These are phyloP conservation scores for Metschnikowia cerradonensis DNA, from an alignment of 805 yeast genomes.

Conservation along the genomic window DNA sequence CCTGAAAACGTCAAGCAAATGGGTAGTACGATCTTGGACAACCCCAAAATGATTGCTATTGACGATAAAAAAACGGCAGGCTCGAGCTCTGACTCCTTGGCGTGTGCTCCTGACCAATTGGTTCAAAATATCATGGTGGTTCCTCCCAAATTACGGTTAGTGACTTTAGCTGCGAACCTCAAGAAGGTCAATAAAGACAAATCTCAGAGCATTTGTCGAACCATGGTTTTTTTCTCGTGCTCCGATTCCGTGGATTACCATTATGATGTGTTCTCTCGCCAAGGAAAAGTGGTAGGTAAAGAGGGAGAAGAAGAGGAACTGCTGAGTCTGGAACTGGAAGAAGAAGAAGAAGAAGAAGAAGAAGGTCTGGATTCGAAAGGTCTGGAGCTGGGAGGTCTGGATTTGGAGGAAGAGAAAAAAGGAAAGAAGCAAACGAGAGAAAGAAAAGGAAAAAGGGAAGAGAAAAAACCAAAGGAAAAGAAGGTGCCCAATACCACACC, in stretches of 20 bases:
- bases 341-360: background rate
- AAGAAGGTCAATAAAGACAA: constrained; percentile 38
- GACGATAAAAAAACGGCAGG: constrained; percentile 18
- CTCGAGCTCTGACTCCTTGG: constrained; percentile 5
- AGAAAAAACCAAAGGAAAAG: background rate
- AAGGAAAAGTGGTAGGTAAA: constrained; percentile 40
- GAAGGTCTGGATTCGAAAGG: too few relatives aligned
- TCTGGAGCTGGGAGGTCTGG: too few relatives aligned
- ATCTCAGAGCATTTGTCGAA: constrained; percentile 40
- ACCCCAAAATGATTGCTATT: constrained; percentile 66
- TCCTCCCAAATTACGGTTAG: constrained; percentile 89
- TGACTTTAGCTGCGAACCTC: constrained; percentile 67
- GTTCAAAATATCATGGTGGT: constrained; percentile 75
- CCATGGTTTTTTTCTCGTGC: constrained; percentile 87
- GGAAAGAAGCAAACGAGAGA: background rate
- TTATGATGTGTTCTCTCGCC: constrained; percentile 65
- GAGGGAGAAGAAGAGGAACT: constrained; percentile 17
- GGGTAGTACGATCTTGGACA: constrained; percentile 69
- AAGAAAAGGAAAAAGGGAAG: background rate
- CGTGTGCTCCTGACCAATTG: constrained; percentile 85
- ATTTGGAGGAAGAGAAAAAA: background rate
- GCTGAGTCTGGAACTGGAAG: background rate
- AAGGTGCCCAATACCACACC: background rate
- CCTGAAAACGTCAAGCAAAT: constrained; percentile 74
- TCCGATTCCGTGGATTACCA: constrained; percentile 97